A percentile compares a stretch with the other conserved stretches of the same genome.
These are phyloP conservation scores for Pyrus betulifolia DNA, from an alignment of 306 rosid species.

Conservation along the genomic window DNA sequence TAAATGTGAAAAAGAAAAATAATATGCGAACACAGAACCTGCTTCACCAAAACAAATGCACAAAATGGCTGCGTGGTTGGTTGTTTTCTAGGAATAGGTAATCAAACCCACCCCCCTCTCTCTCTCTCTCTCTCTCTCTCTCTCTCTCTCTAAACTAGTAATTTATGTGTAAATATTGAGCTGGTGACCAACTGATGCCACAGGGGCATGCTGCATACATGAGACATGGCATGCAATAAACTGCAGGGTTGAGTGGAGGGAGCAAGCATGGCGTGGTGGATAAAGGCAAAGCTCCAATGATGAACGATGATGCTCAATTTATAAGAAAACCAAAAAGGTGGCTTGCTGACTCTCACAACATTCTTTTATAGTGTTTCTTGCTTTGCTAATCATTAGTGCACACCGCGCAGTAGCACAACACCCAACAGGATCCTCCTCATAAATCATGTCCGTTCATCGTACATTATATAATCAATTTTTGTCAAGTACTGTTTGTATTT, in stretches of 20 bases:
- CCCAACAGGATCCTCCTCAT: background rate
- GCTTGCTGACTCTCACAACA: background rate
- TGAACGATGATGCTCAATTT: background rate
- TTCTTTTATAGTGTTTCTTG: background rate
- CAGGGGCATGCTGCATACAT: conserved; percentile 7
- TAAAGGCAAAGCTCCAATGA: background rate
- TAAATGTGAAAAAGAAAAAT: background rate
- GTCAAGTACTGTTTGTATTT: too few species aligned
- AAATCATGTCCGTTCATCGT: fast-evolving
- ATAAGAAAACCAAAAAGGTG: background rate
- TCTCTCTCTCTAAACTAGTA: background rate
- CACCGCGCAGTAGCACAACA: background rate
- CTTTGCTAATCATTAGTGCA: background rate
- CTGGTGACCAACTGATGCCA: conserved; percentile 28
- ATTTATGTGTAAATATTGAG: background rate
- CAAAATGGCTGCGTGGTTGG: conserved; percentile 12
- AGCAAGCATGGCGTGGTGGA: background rate
- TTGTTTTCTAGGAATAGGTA: conserved; percentile 12
- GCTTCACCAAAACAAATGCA: background rate
- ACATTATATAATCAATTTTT: fast-evolving
- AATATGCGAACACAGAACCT: background rate
- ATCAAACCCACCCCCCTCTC: conserved; percentile 16
- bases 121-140: background rate
- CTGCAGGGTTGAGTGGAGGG: conserved; percentile 6
- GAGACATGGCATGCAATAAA: conserved; percentile 4